These are phyloP conservation scores for Cucurbitaria berberidis DNA, from an alignment of 2,329 filamentous ascomycete species.

Conservation along the genomic window DNA sequence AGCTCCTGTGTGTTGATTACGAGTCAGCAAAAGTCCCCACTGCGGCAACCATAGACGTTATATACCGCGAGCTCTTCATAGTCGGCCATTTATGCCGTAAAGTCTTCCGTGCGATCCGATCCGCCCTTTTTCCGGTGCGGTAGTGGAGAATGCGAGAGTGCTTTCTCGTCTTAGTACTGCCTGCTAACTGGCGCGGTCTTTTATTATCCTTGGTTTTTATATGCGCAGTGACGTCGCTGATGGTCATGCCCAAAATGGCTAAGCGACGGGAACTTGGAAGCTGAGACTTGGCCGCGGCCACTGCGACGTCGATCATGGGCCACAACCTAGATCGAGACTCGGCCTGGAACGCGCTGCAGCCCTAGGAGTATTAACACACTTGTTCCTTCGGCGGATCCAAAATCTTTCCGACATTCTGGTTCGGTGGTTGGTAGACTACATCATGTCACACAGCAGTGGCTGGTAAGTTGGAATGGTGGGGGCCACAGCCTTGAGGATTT, in stretches of 20 bases:
- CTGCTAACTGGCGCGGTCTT: constrained; percentile 3
- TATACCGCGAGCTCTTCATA: constrained; percentile 38
- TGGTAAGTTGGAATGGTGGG: not conserved
- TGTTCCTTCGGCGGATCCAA: not conserved
- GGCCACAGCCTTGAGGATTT: not conserved
- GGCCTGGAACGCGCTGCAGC: not conserved
- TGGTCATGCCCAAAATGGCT: not conserved
- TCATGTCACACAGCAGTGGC: not conserved
- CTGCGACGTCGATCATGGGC: not conserved
- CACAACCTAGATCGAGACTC: not conserved
- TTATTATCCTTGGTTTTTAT: not conserved
- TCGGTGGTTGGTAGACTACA: not conserved
- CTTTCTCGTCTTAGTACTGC: constrained; percentile 1
- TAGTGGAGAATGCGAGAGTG: not conserved
- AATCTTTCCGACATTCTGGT: not conserved
- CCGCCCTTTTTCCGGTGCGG: constrained; percentile 6
- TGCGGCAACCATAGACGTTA: not conserved
- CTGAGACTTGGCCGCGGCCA: constrained; percentile 3
- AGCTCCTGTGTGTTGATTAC: constrained; percentile 37
- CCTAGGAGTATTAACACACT: too few species aligned
- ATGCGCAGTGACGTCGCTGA: not conserved
- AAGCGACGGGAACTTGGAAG: not conserved
- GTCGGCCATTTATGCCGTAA: constrained; percentile 19
- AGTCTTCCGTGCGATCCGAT: constrained; percentile 21
- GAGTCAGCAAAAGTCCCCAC: constrained; percentile 13